Base-by-base conservation (phyloP, 2,329 filamentous ascomycete genomes). In the Fusarium neocosmosporiellum region DNA sequence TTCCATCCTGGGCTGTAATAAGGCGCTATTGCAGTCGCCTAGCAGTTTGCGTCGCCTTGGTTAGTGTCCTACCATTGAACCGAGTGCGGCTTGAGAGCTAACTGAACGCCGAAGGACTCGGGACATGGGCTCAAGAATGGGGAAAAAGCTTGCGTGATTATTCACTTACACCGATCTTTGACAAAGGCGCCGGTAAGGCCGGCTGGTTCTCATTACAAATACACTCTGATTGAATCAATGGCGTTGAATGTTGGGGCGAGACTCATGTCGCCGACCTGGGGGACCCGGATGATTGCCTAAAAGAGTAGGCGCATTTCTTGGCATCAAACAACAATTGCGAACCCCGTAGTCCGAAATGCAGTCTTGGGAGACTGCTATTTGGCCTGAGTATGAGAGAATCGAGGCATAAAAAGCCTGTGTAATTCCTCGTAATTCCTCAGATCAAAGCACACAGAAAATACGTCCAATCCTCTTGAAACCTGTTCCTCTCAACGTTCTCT, bases 241-340 rank as follows among this genome's bases (percentile, higher is more conserved):
- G 31, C 5, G 7, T 33, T 33, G 7, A 33, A 11, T 33, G 13
- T 16, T 36, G 5, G 14, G 34, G 14, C 13, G 34, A 36, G 34
- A 36, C 34, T 36, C 18, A 7, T 16, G 14, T 14, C 34, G 14
- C 4, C 13, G 4, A 13, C 14, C 34, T 18, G 34, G 34, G 33
- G 39, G 53, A 43, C 33, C n/a, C 10, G 14, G 53, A 29, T 18
- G 53, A n/a, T 64, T 68, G 22, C 66, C 66, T 29, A 58, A 63
- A 60, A 22, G 27, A 41, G 65, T 65, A 70, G 65, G 66, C 59
- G 66, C 66, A 63, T n/a, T 22, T 57, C 66, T 69, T 69, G 63
- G 66, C 65, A 43, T 50, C 18, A 22, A 34, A 24, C 24, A 20
- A 24, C 31, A 33, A 27, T 31, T 48, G n/a, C 14, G 9, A 57